Percentiles rank a stretch among this genome's conserved stretches.
phyloP scores from a whole-genome alignment of 768 basidiomycete species.

The Inosperma sp. region DNA sequence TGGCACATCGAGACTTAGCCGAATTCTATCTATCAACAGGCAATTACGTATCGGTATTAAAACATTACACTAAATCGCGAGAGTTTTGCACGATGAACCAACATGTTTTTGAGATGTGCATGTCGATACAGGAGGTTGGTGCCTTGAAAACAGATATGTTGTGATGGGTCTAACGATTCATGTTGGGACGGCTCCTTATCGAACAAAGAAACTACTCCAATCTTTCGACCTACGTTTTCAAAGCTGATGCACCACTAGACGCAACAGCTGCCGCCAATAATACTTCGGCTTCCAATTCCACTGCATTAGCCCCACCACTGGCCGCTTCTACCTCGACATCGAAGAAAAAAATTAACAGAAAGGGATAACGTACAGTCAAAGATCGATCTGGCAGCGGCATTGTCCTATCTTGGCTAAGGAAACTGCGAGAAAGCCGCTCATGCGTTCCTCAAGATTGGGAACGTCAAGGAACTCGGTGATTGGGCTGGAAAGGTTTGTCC shows the following conservation, averaged over 20 bases:
- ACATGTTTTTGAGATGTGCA: constrained; percentile 92
- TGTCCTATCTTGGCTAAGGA: constrained; percentile 67
- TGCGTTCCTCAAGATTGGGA: constrained; percentile 63
- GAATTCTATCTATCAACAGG: constrained; percentile 72
- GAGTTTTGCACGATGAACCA: constrained; percentile 89
- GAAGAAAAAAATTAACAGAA: constrained; percentile 49
- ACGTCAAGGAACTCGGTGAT: constrained; percentile 61
- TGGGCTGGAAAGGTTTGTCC: constrained; percentile 67
- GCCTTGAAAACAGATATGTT: constrained; percentile 1
- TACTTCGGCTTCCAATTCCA: constrained; percentile 16
- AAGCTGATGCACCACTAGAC: constrained; percentile 90
- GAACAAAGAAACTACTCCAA: constrained; percentile 85
- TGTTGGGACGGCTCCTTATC: constrained; percentile 59
- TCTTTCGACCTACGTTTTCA: constrained; percentile 89
- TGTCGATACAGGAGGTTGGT: constrained; percentile 72
- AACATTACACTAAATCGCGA: constrained; percentile 84
- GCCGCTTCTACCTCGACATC: constrained; percentile 23
- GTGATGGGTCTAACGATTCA: neutral
- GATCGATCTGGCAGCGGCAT: constrained; percentile 74
- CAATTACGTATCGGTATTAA: constrained; percentile 64
- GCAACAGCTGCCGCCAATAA: constrained; percentile 38
- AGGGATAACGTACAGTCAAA: constrained; percentile 70
- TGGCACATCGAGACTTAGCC: constrained; percentile 88
- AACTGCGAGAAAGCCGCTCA: constrained; percentile 80
- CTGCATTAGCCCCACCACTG: constrained; percentile 18